Evolutionary conservation across 345 rosid genomes (phyloP), one percentile per base, ranked within the genome.

Genomic region (Bruguiera sexangula): DNA sequence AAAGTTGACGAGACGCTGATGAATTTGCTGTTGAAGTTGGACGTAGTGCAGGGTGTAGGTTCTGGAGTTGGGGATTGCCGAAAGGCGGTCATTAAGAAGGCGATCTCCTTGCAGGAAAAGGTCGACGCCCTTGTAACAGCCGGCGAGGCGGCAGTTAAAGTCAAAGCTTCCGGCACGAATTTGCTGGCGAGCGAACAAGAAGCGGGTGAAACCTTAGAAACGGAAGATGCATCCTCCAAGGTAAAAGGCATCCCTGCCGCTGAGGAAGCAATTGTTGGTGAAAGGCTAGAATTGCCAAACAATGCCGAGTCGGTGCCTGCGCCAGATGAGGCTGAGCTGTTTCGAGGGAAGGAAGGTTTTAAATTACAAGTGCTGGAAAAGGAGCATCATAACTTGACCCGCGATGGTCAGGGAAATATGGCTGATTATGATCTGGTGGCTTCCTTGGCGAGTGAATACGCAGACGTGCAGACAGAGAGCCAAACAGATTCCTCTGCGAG

Each of bases 1-100:
- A 83, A 69, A 72, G 62, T 87, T 46, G 83, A 62, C 52, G 92
- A 89, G 80, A 73, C 60, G 84, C 56, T 89, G 77, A 89, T 89
- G 92, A 77, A 69, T 10, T 70, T 84, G 84, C 75, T 89, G 5
- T 52, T 87, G 4, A 79, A 73, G 63, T 66, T 89, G 80, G 96
- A 89, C 72, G 78, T 89, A 0, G 81, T 87, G 3, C 77, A 80
- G 30, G 87, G 92, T 3, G 82, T 85, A 43, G 90, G 81, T 66
- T 63, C 73, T 19, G 88, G 88, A 0, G 89, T 87, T 24, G 79
- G 92, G 79, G 89, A 82, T 51, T 84, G 11, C 63, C 80, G 92
- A 72, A 85, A 79, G 77, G 64, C 82, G 34, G 86, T 80, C 20
- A 87, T 78, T 71, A 78, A 72, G 78, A 85, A 69, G 72, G 83